Evolutionary conservation across 1,284 basidiomycete species (phyloP).

Genomic region (Volvariella volvacea): DNA sequence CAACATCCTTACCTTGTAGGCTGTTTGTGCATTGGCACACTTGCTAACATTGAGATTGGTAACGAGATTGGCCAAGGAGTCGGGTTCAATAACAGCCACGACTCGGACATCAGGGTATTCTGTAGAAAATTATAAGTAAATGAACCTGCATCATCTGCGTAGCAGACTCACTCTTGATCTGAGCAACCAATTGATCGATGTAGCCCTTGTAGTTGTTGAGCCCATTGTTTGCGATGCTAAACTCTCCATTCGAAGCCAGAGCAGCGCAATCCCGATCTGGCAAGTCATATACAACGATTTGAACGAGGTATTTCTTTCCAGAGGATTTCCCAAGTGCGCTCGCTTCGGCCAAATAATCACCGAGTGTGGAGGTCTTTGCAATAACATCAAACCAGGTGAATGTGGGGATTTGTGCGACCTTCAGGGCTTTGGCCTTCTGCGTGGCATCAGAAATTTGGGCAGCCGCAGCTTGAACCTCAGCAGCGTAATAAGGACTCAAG

Average conservation of each 20-base stretch:
- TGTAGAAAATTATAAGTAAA: conserved; percentile 15
- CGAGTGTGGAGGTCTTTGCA: conserved; percentile 43
- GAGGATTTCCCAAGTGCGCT: conserved; percentile 31
- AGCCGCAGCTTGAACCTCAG: conserved; percentile 45
- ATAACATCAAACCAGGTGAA: conserved; percentile 57
- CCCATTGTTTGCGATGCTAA: conserved; percentile 49
- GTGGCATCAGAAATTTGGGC: conserved; percentile 40
- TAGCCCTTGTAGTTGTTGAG: conserved; percentile 50
- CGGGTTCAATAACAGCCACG: conserved; percentile 59
- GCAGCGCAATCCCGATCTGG: conserved; percentile 64
- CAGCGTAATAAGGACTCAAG: conserved; percentile 46
- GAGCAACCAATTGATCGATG: conserved; percentile 54
- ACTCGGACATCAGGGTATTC: conserved; percentile 55
- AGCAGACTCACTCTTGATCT: conserved; percentile 39
- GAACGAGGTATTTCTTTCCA: conserved; percentile 46
- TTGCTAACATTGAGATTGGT: conserved; percentile 56
- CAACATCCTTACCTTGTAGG: conserved; percentile 34
- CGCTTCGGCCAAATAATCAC: conserved; percentile 49
- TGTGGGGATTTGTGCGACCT: conserved; percentile 48
- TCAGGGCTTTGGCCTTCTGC: conserved; percentile 39
- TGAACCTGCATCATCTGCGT: not conserved
- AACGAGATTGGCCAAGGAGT: conserved; percentile 56
- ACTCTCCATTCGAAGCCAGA: conserved; percentile 59
- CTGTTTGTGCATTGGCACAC: conserved; percentile 44
- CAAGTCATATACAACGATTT: conserved; percentile 57